These are phyloP conservation scores for Populus tremula DNA, from an alignment of 345 rosid genomes.

Conservation along the genomic window DNA sequence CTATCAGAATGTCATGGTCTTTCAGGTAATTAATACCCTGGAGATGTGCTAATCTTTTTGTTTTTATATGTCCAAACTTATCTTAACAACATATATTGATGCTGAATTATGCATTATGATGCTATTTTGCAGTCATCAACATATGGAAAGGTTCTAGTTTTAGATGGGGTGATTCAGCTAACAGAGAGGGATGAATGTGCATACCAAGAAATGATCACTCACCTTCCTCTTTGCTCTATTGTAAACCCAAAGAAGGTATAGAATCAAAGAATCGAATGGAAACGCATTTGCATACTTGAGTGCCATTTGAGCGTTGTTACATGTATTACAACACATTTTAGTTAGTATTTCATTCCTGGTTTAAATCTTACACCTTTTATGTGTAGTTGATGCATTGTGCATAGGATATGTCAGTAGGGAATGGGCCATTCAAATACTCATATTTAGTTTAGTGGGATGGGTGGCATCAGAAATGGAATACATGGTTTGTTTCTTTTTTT, in stretches of 20 bases:
- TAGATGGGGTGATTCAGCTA: constrained; percentile 96
- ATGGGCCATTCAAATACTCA: background rate
- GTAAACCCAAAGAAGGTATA: constrained; percentile 81
- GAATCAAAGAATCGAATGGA: background rate
- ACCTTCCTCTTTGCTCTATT: constrained; percentile 91
- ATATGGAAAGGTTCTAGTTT: constrained; percentile 86
- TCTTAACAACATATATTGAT: background rate
- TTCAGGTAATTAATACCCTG: constrained; percentile 54
- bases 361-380: background rate
- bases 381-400: background rate
- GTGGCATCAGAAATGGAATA: background rate
- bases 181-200: constrained; percentile 99
- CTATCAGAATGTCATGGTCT: constrained; percentile 84
- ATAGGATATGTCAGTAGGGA: too few relatives aligned
- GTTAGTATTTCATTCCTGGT: background rate
- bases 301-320: background rate
- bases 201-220: constrained; percentile 97
- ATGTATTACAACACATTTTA: background rate
- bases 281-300: background rate
- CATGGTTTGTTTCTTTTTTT: too few relatives aligned
- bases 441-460: background rate
- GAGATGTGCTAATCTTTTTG: background rate
- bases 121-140: constrained; percentile 66
- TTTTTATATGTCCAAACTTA: background rate
- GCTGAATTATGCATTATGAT: background rate